A percentile compares a stretch with the other conserved stretches of the same genome.
phyloP scores from a whole-genome alignment of 2,329 filamentous ascomycete species.

The Penicillium expansum region DNA sequence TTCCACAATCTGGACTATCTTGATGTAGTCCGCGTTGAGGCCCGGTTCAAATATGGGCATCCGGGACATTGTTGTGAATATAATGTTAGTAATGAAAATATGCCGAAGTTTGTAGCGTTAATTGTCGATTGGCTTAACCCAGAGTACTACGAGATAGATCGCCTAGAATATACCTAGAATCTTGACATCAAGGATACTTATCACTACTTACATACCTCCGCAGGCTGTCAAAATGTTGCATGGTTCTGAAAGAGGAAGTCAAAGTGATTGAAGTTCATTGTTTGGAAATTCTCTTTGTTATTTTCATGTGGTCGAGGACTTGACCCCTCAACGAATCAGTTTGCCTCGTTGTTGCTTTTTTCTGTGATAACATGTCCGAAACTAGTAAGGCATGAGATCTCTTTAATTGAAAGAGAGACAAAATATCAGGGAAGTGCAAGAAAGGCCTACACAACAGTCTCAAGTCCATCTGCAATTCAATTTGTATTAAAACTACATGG shows the following conservation, averaged over 20 bases:
- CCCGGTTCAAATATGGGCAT: background rate
- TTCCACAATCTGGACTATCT: background rate
- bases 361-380: too few relatives aligned
- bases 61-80: background rate
- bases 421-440: too few relatives aligned
- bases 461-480: background rate
- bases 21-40: background rate
- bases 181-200: background rate
- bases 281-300: background rate
- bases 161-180: too few relatives aligned
- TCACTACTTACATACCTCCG: background rate
- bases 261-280: background rate
- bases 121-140: accelerated
- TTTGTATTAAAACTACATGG: background rate
- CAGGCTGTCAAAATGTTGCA: background rate
- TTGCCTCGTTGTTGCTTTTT: background rate
- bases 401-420: background rate
- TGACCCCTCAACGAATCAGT: background rate
- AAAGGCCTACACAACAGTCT: too few relatives aligned
- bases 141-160: background rate
- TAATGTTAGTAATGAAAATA: background rate
- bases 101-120: background rate
- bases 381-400: background rate
- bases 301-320: too few relatives aligned
- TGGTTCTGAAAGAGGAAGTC: too few relatives aligned